phyloP scores from a whole-genome alignment of 805 yeast genomes.

The Wickerhamiella dianesei region DNA sequence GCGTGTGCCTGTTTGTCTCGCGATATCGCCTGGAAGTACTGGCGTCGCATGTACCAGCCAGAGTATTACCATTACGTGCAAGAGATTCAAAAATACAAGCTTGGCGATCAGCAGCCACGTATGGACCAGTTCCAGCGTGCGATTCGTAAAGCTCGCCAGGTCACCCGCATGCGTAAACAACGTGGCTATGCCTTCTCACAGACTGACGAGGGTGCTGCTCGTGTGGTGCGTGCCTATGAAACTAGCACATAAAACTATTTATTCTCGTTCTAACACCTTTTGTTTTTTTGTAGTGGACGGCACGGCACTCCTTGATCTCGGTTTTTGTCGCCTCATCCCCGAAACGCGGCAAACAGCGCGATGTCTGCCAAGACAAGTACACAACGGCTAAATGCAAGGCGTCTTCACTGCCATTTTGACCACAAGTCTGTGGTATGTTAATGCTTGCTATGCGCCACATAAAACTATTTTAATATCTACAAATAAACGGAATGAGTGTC shows the following conservation, averaged over 20 bases:
- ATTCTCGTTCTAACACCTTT: neutral
- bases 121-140: slow-evolving; percentile 95
- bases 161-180: slow-evolving; percentile 94
- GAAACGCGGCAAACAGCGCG: too few species aligned
- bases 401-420: too few species aligned
- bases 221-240: slow-evolving; percentile 83
- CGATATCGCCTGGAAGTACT: slow-evolving; percentile 89
- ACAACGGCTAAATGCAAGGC: too few species aligned
- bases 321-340: too few species aligned
- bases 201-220: slow-evolving; percentile 87
- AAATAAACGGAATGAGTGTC: too few species aligned
- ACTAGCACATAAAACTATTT: slow-evolving; percentile 20
- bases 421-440: too few species aligned
- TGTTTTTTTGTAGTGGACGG: too few species aligned
- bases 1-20: slow-evolving; percentile 69
- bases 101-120: slow-evolving; percentile 89
- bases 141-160: slow-evolving; percentile 93
- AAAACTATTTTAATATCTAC: too few species aligned
- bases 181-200: slow-evolving; percentile 98
- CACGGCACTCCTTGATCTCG: too few species aligned
- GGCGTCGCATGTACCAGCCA: slow-evolving; percentile 81
- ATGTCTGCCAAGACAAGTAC: too few species aligned
- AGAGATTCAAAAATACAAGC: slow-evolving; percentile 89
- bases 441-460: too few species aligned
- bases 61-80: slow-evolving; percentile 91